Conservation (phyloP, 129 eudicot genomes). For the Centaurea solstitialis region DNA sequence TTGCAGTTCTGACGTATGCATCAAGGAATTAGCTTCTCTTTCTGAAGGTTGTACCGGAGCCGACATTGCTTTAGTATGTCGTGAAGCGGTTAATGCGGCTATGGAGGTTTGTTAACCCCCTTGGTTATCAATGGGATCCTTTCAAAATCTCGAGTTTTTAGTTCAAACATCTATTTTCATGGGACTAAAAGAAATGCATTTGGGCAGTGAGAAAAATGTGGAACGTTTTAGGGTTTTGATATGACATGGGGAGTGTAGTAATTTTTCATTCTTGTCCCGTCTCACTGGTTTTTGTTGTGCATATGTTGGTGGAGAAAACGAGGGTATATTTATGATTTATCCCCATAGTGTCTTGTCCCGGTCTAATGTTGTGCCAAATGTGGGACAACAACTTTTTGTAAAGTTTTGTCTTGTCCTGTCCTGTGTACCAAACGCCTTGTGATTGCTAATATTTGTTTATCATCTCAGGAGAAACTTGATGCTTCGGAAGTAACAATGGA, state of each 20-base stretch:
- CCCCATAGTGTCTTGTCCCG: no score
- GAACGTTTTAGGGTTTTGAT: not conserved
- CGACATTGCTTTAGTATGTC: conserved; percentile 76
- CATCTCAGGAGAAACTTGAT: conserved; percentile 62
- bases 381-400: no score
- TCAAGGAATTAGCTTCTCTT: conserved; percentile 64
- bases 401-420: no score
- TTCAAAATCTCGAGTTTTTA: not conserved
- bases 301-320: no score
- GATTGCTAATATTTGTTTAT: not conserved
- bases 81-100: conserved; percentile 78
- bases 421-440: no score
- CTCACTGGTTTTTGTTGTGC: no score
- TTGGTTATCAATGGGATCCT: not conserved
- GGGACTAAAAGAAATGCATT: not conserved
- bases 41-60: conserved; percentile 96
- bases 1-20: conserved; percentile 67
- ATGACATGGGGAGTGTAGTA: not conserved
- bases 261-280: not conserved
- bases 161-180: not conserved
- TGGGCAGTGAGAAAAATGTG: not conserved
- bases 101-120: conserved; percentile 56
- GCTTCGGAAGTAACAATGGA: conserved; percentile 76
- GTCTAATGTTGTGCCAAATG: no score
- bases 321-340: no score